Evolutionary conservation across 2,329 filamentous ascomycete genomes (phyloP), one percentile per base, ranked within the genome.

Genomic region (Scedosporium boydii): DNA sequence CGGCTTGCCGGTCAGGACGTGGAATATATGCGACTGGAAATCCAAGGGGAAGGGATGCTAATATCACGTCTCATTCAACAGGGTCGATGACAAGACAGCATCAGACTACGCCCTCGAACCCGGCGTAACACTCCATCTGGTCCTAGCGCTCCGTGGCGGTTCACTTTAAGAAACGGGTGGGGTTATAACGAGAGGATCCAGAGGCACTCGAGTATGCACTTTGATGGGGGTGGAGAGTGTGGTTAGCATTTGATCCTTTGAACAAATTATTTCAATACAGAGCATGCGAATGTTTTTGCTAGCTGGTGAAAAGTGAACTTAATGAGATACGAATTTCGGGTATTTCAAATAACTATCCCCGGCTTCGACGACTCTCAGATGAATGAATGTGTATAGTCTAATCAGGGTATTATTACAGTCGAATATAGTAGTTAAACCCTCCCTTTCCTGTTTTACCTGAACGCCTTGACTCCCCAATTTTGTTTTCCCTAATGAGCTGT

Each of bases 81-180:
- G 93, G 92, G 86, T 87, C 72, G 95, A 99, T 73, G 93, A 98
- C 70, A 96, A 96, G 78, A 93, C 91, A 10, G 93, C 95, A 6
- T 80, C 83, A 62, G 93, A 98, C 70, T 98, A 98, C 75, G 86
- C 85, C 67, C 90, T 99, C 65, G 90, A 95, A 74, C 91, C 91
- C 62, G 95, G 95, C 63, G 91, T 92, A 65, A 99, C 93, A 42
- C 82, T 99, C 69, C 95, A 99, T 82, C 81, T 99, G 72, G 95
- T 99, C 60, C 87, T 99, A 68, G 96, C 95, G 53, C 87, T 99
- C 65, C 86, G 95, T 73, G 95, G 95, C 62, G 93, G 93, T 64
- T 84, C 60, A n/a, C 9, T 29, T 10, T 61, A 46, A 26, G 34
- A 26, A 10, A 48, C 18, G 21, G 48, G 42, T n/a, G 48, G 6